phyloP scores from a whole-genome alignment of 371 early-diverging fungal genomes.

The Dichotomocladium elegans region DNA sequence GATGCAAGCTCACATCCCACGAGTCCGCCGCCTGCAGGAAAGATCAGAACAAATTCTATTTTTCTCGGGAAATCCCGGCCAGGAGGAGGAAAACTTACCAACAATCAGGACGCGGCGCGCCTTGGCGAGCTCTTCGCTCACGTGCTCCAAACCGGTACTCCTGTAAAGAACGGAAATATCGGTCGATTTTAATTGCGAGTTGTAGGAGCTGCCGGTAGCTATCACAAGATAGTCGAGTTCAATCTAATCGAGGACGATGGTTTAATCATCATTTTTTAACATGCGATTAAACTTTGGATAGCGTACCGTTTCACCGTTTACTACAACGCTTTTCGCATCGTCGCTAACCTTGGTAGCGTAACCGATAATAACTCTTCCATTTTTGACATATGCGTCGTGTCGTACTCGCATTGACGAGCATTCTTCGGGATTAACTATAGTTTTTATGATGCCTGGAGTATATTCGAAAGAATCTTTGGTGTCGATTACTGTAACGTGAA shows the following conservation, averaged over 20 bases:
- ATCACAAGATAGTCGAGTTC: constrained; percentile 60
- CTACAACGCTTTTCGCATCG: constrained; percentile 18
- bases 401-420: constrained; percentile 24
- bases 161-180: constrained; percentile 37
- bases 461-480: constrained; percentile 42
- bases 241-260: not conserved
- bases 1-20: constrained; percentile 65
- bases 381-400: constrained; percentile 32
- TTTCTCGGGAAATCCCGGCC: too few species aligned
- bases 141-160: constrained; percentile 16
- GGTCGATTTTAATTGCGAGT: constrained; percentile 39
- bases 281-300: not conserved
- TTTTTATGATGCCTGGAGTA: constrained; percentile 31
- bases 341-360: constrained; percentile 25
- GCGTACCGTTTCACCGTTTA: constrained; percentile 24
- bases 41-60: too few species aligned
- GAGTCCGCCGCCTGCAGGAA: constrained; percentile 55
- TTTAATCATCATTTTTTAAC: not conserved
- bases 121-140: constrained; percentile 47
- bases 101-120: constrained; percentile 49
- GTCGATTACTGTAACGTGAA: constrained; percentile 42
- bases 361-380: constrained; percentile 40
- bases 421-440: constrained; percentile 21
- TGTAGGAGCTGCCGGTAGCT: constrained; percentile 65
- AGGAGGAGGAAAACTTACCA: constrained; percentile 7